Conservation (phyloP, 2,329 filamentous ascomycete genomes). For the Alternaria solani region DNA sequence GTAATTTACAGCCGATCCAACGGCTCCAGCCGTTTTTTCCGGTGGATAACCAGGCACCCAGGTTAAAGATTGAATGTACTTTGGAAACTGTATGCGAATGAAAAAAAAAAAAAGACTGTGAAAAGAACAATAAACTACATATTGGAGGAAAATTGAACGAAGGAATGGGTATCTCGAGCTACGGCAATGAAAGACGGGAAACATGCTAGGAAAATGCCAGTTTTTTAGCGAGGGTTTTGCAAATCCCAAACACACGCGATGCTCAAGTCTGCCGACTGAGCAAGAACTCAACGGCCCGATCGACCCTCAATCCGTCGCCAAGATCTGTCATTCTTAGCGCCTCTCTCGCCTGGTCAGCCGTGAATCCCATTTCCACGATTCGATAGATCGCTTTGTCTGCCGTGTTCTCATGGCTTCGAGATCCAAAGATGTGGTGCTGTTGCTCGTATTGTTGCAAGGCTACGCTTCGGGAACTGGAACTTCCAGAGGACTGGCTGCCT, state of each 20-base stretch:
- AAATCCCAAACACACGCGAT: background rate
- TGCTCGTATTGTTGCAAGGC: slow-evolving; percentile 42
- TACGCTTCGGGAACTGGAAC: slow-evolving; percentile 19
- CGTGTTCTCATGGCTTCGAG: slow-evolving; percentile 57
- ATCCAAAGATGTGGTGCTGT: slow-evolving; percentile 41
- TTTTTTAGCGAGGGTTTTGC: background rate
- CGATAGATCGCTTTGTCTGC: slow-evolving; percentile 64
- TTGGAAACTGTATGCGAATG: background rate
- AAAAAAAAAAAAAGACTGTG: background rate
- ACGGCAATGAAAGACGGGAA: background rate
- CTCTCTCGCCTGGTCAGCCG: slow-evolving; percentile 62
- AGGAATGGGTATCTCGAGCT: slow-evolving; percentile 7
- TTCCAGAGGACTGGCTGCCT: slow-evolving; percentile 12
- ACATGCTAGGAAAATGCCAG: background rate
- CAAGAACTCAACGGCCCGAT: slow-evolving; percentile 65
- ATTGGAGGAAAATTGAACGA: background rate
- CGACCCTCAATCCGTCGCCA: slow-evolving; percentile 65
- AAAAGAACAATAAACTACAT: background rate
- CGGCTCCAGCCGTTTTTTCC: background rate
- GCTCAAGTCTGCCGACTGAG: slow-evolving; percentile 33
- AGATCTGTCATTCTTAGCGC: slow-evolving; percentile 67
- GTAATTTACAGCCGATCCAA: background rate
- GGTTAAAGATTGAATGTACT: background rate
- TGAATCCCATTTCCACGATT: slow-evolving; percentile 69
- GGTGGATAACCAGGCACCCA: background rate